Base-by-base conservation (phyloP, 2,329 filamentous ascomycete species). In the Fusarium lateritium region DNA sequence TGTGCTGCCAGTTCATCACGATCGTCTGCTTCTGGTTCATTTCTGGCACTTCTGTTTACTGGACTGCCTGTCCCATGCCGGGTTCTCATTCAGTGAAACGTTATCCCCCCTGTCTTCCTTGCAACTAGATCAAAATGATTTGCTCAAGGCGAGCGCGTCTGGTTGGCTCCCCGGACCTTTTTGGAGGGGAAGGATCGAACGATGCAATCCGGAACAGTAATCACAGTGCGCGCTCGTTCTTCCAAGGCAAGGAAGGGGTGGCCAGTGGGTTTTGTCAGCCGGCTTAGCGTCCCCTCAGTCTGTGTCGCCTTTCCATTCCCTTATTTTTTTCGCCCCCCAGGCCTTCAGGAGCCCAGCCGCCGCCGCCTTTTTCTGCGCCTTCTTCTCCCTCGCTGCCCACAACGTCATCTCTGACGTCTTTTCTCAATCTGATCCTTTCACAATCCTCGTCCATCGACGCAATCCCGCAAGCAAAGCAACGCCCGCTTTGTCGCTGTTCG, bases 381-480 rank as follows among this genome's bases (percentile, higher is more conserved):
- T 76, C 76, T 79, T 79, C 60, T 65, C 49, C 50, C 72, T 75
- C 74, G 77, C 71, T 76, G 73, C 75, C 75, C 77, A 77, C 79
- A 82, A 82, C 81, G 81, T 82, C 81, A 82, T 82, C 81, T 82
- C 81, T 82, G 81, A 82, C 81, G 81, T 82, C 80, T 82, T 82
- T 76, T 74, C 65, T 76, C 73, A 76, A 77, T 75, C 75, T 78
- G 73, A 76, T 75, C 73, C 73, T 79, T 78, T 77, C 76, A 77
- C 75, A 76, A 76, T 76, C 71, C 70, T 76, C 76, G 70, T 67
- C 73, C 64, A 65, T 72, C 75, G 66, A 73, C 73, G 74, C 76
- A 77, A 75, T 76, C 71, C 72, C 72, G 71, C 72, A 67, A 70
- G 65, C 67, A 73, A 69, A 70, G 67, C 64, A 73, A 68, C 69